phyloP scores from a whole-genome alignment of 371 early-diverging fungal genomes.

The Actinomortierella ambigua region DNA sequence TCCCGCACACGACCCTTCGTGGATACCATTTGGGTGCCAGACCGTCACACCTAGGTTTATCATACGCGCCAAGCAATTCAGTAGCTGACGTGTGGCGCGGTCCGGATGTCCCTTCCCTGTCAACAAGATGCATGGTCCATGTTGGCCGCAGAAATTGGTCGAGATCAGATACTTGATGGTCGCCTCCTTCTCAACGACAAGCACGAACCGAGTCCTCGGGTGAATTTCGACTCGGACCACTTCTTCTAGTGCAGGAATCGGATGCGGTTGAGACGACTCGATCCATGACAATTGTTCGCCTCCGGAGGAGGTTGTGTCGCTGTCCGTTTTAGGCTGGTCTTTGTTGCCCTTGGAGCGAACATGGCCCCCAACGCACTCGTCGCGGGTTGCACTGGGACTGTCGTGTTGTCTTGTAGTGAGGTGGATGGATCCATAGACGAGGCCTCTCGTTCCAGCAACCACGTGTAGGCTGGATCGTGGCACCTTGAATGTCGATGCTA shows the following conservation, averaged over 20 bases:
- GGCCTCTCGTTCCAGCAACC: slow-evolving; percentile 20
- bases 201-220: slow-evolving; percentile 18
- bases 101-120: slow-evolving; percentile 41
- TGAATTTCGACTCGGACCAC: slow-evolving; percentile 28
- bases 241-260: slow-evolving; percentile 3
- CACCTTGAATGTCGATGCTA: slow-evolving; percentile 23
- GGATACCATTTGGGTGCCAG: no score
- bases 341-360: background rate
- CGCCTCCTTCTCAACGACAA: slow-evolving; percentile 39
- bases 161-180: slow-evolving; percentile 22
- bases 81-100: slow-evolving; percentile 12
- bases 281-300: slow-evolving; percentile 10
- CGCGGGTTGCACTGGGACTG: background rate
- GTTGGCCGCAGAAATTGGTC: slow-evolving; percentile 18
- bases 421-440: slow-evolving; percentile 25
- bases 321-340: background rate
- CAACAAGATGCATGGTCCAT: slow-evolving; percentile 33
- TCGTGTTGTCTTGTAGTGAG: background rate
- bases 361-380: background rate
- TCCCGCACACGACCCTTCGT: no score
- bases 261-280: no score
- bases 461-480: slow-evolving; percentile 31
- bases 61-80: slow-evolving; percentile 22
- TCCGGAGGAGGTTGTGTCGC: slow-evolving; percentile 22
- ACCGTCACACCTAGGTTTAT: slow-evolving; percentile 5